Base-by-base conservation (phyloP, 2,329 filamentous ascomycete genomes). In the Stagonosporopsis cucurbitacearum region DNA sequence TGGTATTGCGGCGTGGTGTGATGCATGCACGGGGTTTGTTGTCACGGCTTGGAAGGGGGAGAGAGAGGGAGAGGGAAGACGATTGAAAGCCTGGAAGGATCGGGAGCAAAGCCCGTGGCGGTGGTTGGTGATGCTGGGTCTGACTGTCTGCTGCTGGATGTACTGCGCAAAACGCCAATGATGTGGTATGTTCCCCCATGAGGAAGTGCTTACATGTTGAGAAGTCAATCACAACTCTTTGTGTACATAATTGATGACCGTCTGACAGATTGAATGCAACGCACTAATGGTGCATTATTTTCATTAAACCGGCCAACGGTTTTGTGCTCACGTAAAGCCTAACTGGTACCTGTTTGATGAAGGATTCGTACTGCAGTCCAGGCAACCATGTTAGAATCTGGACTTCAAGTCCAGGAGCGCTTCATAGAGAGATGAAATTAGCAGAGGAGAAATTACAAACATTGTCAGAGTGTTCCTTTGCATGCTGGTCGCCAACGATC, bases 11-110 rank as follows among this genome's bases (percentile, higher is more conserved):
- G 42, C 33, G 9, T 37, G 17, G 42, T 32, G 37, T 7, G 15
- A 48, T 48, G 53, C 48, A 47, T 30, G 47, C 20, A 42, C 47
- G 53, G 47, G 35, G 53, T 35, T 47, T 13, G 41, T 28, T 46
- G 43, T n/a, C 7, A 26, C 9, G 30, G 7, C 19, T 8, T 39
- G n/a, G 13, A 26, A 19, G 3, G 11, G 4, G 15, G 23, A 3
- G 8, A 20, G n/a, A n/a, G n/a, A n/a, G n/a, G n/a, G n/a, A n/a
- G n/a, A n/a, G n/a, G n/a, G n/a, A n/a, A n/a, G n/a, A n/a, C n/a
- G n/a, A n/a, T n/a, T n/a, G n/a, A n/a, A 20, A 32, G 37, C 39
- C 49, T 39, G 35, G 11, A 30, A 25, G 4, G 26, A 47, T 8
- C 28, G 39, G 53, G 36, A 23, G 26, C 41, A 30, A 7, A 30